Percentiles rank a stretch among this genome's conserved stretches.
phyloP scores from a whole-genome alignment of 2,329 filamentous ascomycete species.

The Cladosporium colombiae region DNA sequence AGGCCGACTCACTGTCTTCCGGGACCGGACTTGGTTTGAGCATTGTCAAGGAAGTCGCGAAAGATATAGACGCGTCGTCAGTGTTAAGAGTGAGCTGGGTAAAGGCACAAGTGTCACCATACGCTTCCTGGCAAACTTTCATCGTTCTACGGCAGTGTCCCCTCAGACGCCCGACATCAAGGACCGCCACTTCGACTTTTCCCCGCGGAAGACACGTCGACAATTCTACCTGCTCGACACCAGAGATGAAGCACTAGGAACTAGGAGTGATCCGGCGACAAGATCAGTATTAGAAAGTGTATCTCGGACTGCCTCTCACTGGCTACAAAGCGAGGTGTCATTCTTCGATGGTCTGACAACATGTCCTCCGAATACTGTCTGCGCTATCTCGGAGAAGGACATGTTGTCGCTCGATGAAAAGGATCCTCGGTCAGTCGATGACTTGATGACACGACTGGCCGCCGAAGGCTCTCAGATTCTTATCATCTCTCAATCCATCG shows the following conservation, averaged over 20 bases:
- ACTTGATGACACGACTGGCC: conserved; percentile 10
- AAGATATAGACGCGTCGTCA: conserved; percentile 32
- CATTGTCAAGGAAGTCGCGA: conserved; percentile 38
- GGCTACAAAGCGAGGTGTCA: not conserved
- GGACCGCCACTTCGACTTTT: not conserved
- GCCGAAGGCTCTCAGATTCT: conserved; percentile 17
- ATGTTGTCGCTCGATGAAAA: not conserved
- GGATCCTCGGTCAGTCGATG: conserved; percentile 1
- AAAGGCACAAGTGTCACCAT: conserved; percentile 30
- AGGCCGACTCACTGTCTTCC: conserved; percentile 36
- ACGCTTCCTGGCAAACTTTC: conserved; percentile 3
- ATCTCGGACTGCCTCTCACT: not conserved
- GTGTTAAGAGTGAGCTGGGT: conserved; percentile 30
- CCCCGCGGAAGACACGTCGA: not conserved
- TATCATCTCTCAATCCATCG: conserved; percentile 15
- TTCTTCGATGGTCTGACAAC: not conserved
- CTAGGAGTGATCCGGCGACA: not conserved
- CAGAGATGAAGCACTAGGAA: no score
- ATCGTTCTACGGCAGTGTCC: not conserved
- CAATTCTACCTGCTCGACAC: conserved; percentile 1
- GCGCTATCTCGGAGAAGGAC: conserved; percentile 4
- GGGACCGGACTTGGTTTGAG: conserved; percentile 41
- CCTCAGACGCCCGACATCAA: not conserved
- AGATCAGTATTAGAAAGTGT: conserved; percentile 6
- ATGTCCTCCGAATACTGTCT: not conserved